A percentile compares a stretch with the other conserved stretches of the same genome.
phyloP scores from a whole-genome alignment of 306 rosid species.

The Trifolium fragiferum region DNA sequence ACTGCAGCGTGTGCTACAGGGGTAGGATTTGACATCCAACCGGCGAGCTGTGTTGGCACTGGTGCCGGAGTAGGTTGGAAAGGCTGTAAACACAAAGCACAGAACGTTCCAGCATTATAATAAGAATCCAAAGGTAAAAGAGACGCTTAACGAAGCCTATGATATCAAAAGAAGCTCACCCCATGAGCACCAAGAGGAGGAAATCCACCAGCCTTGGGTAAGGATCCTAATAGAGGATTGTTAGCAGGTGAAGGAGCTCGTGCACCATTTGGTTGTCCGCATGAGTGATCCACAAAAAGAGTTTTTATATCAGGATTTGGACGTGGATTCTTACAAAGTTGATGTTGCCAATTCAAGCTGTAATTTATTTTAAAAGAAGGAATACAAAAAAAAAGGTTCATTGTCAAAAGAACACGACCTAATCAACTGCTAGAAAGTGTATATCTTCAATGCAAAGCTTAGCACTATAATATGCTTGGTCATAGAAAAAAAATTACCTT shows the following conservation, averaged over 20 bases:
- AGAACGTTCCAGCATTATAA: conserved; percentile 1
- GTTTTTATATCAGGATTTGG: conserved; percentile 99
- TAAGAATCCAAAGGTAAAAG: conserved; percentile 12
- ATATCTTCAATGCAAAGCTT: conserved; percentile 5
- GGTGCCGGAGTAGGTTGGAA: conserved; percentile 88
- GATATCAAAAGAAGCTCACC: conserved; percentile 55
- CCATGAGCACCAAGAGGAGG: conserved; percentile 97
- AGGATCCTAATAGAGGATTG: conserved; percentile 83
- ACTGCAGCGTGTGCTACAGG: conserved; percentile 85
- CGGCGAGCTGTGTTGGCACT: conserved; percentile 88
- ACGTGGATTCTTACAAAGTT: conserved; percentile 95
- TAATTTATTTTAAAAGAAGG: conserved; percentile 21
- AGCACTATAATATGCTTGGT: neutral
- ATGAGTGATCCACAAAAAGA: conserved; percentile 96
- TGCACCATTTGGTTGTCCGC: conserved; percentile 97
- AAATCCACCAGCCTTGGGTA: conserved; percentile 94
- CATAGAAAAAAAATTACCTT: conserved; percentile 57
- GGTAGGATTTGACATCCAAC: conserved; percentile 99
- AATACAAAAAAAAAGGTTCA: conserved; percentile 38
- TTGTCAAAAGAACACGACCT: conserved; percentile 18
- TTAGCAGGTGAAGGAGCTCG: conserved; percentile 98
- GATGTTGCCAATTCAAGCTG: conserved; percentile 99
- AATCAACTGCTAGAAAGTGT: neutral
- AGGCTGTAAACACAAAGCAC: conserved; percentile 64
- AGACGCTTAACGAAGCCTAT: conserved; percentile 29